Conservation (phyloP, 805 yeast species). For the Yamadazyma takamatsuzukensis region DNA sequence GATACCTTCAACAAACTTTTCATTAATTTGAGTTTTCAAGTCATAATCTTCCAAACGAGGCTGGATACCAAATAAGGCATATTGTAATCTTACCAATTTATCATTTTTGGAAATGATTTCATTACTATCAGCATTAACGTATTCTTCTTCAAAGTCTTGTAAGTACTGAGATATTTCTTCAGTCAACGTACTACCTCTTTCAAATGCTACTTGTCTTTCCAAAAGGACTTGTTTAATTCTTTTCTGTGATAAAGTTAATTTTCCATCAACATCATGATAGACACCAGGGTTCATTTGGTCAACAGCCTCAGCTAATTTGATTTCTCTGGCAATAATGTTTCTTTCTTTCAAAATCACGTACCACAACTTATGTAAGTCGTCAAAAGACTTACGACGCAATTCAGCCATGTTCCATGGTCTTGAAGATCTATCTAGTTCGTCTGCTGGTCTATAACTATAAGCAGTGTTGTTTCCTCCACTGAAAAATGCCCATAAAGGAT, state of each 20-base stretch:
- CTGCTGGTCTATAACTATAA: constrained; percentile 54
- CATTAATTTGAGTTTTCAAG: constrained; percentile 50
- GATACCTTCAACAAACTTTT: constrained; percentile 58
- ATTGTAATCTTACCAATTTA: constrained; percentile 73
- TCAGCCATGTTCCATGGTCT: constrained; percentile 88
- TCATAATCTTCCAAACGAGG: constrained; percentile 58
- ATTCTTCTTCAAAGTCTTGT: constrained; percentile 53
- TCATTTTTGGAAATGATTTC: constrained; percentile 59
- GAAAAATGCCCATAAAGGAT: constrained; percentile 95
- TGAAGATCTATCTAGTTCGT: constrained; percentile 48
- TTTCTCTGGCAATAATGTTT: constrained; percentile 74
- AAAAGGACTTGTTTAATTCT: constrained; percentile 81
- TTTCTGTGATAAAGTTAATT: constrained; percentile 34
- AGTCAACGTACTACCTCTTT: constrained; percentile 49
- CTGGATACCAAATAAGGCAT: constrained; percentile 79
- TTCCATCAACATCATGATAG: constrained; percentile 37
- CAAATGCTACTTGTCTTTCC: constrained; percentile 76
- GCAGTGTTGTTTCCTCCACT: constrained; percentile 46
- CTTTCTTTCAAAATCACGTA: constrained; percentile 80
- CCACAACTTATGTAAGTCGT: constrained; percentile 91
- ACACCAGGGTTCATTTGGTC: constrained; percentile 24
- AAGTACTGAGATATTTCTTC: constrained; percentile 47
- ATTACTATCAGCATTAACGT: constrained; percentile 51
- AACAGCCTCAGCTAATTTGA: constrained; percentile 46
- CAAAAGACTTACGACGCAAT: constrained; percentile 84